Base-by-base conservation (phyloP, 305 asterid genomes). In the Fraxinus sp. region DNA sequence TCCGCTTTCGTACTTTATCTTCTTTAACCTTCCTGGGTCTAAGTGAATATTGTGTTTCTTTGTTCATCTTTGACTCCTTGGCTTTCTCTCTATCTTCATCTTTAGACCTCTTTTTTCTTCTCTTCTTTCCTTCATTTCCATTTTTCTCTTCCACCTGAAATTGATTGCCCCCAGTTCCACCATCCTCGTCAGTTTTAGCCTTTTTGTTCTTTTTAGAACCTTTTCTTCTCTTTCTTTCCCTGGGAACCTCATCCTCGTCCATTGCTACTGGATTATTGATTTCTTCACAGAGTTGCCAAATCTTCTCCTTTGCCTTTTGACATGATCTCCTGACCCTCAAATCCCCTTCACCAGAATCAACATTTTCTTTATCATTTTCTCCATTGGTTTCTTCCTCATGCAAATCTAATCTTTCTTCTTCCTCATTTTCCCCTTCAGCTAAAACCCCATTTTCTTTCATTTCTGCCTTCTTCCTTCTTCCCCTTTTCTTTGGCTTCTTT, bases 1-100 rank as follows among this genome's bases (percentile, higher is more conserved):
- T 83, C 62, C 74, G 1, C 76, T 80, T 83, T 22, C 28, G 4
- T n/a, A 16, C 74, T 30, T 13, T 82, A 8, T 57, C 79, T 68
- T 16, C 22, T 68, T 71, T 49, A 7, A 2, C 71, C 39, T 18
- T 73, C 74, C 66, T 81, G 28, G 57, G 20, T 81, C 55, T 44
- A 32, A 18, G 5, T 79, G 80, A 6, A 76, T 44, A 20, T 39
- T 59, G 30, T 5, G 30, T 11, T 14, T 74, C 74, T 74, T 71
- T 79, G 36, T 28, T 11, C 37, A 26, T 28, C 74, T 11, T 68
- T 1, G 74, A 68, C 74, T 68, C 74, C 36, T 66, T 33, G 1
- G 37, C 74, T 24, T 68, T 28, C 37, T 68, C 37, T 52, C 44
- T 84, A 37, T 62, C 59, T 36, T 76, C 72, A 14, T 7, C 22